Conservation (phyloP, 352 stramenopile species). For the Pythium biforme region DNA sequence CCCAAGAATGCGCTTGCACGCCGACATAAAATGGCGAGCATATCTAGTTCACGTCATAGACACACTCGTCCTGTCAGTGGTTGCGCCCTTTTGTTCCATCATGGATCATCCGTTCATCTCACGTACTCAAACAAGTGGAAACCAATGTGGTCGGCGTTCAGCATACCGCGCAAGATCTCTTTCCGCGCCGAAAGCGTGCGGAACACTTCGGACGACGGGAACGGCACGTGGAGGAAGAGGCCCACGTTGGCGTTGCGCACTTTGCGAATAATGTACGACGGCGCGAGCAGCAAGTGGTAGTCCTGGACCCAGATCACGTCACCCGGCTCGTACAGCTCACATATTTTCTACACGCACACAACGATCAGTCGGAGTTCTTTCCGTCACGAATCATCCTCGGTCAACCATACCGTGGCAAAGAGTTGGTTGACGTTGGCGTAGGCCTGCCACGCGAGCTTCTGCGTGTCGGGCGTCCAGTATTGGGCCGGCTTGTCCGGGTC, state of each 20-base stretch:
- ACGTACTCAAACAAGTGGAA: slow-evolving; percentile 94
- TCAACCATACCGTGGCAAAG: slow-evolving; percentile 64
- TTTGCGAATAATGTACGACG: slow-evolving; percentile 93
- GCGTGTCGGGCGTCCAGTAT: slow-evolving; percentile 61
- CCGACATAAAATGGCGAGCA: slow-evolving; percentile 89
- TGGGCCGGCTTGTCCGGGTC: slow-evolving; percentile 33
- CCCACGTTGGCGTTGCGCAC: slow-evolving; percentile 91
- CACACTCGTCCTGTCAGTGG: background rate
- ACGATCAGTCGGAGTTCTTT: too few species aligned
- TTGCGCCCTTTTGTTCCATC: too few species aligned
- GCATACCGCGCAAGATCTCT: slow-evolving; percentile 87
- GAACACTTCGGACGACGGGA: slow-evolving; percentile 98
- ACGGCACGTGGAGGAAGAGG: slow-evolving; percentile 98
- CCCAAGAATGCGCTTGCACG: slow-evolving; percentile 92
- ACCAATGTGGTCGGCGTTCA: slow-evolving; percentile 91
- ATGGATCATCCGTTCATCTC: background rate
- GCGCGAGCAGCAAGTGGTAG: slow-evolving; percentile 97
- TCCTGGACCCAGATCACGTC: slow-evolving; percentile 97
- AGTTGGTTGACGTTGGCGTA: slow-evolving; percentile 96
- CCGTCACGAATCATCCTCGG: too few species aligned
- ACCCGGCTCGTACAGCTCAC: slow-evolving; percentile 71
- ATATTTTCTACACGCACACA: slow-evolving; percentile 41
- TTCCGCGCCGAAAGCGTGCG: slow-evolving; percentile 93
- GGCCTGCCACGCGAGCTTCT: slow-evolving; percentile 86
- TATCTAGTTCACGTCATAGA: slow-evolving; percentile 25